A percentile compares a stretch with the other conserved stretches of the same genome.
Evolutionary conservation across 129 eudicot species (phyloP).

Genomic region (Gnaphalium uliginosum): DNA sequence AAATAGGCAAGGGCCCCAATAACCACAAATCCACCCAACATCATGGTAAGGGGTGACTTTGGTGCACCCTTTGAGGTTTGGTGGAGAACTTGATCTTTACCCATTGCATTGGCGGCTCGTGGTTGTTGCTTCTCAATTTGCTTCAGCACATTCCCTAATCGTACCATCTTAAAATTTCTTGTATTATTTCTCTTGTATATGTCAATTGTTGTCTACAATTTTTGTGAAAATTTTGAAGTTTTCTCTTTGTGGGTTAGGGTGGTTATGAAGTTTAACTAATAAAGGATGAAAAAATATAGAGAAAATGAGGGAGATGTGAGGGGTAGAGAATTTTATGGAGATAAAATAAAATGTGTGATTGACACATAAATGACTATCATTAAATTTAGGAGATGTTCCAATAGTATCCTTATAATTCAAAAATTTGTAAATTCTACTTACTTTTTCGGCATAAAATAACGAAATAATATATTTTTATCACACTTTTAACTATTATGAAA

Average conservation of each 20-base stretch:
- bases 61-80: conserved; percentile 53
- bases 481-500: neutral
- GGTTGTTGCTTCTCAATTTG: conserved; percentile 36
- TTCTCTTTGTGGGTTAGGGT: conserved; percentile 24
- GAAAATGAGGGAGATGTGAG: conserved; percentile 32
- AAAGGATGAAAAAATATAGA: conserved; percentile 35
- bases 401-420: neutral
- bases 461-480: neutral
- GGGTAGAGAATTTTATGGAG: conserved; percentile 30
- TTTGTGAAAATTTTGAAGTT: conserved; percentile 14
- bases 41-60: conserved; percentile 44
- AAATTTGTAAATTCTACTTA: neutral
- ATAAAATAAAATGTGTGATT: conserved; percentile 25
- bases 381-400: conserved; percentile 21
- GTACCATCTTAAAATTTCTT: conserved; percentile 35
- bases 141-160: conserved; percentile 44
- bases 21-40: conserved; percentile 53
- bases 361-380: conserved; percentile 23
- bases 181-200: conserved; percentile 1
- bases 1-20: conserved; percentile 47
- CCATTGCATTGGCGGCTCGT: conserved; percentile 31
- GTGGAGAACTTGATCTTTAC: conserved; percentile 55
- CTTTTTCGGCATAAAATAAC: neutral
- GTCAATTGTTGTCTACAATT: conserved; percentile 11
- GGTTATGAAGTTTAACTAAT: conserved; percentile 23